Percentiles rank a stretch among this genome's conserved stretches.
Evolutionary conservation across 2,329 filamentous ascomycete genomes (phyloP).

Genomic region (Alternaria ventricosa): DNA sequence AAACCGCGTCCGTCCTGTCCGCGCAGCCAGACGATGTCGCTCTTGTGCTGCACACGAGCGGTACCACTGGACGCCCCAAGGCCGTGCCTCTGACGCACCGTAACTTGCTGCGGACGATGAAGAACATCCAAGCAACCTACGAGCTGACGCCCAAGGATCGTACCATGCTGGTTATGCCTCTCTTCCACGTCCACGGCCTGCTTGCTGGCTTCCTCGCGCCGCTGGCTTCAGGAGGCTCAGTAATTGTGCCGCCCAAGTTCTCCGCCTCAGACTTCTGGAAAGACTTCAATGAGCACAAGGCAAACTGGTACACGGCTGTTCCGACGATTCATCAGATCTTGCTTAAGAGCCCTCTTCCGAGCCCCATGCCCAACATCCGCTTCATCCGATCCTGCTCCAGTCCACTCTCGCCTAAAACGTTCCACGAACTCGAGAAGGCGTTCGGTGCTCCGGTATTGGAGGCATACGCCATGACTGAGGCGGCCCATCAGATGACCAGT

Average conservation of each 20-base stretch:
- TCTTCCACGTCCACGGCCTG: constrained; percentile 91
- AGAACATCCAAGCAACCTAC: constrained; percentile 82
- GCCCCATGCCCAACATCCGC: constrained; percentile 73
- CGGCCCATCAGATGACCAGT: constrained; percentile 83
- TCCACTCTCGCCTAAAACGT: constrained; percentile 80
- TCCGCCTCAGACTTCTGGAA: constrained; percentile 83
- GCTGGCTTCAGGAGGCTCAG: constrained; percentile 76
- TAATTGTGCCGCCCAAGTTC: constrained; percentile 79
- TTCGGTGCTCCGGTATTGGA: constrained; percentile 84
- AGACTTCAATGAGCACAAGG: constrained; percentile 74
- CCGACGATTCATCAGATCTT: constrained; percentile 92
- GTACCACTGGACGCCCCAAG: constrained; percentile 84
- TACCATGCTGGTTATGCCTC: constrained; percentile 86
- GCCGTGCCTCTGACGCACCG: constrained; percentile 80
- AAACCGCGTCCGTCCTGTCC: constrained; percentile 56
- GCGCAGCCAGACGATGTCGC: constrained; percentile 80
- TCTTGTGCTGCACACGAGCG: constrained; percentile 82
- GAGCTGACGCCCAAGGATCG: constrained; percentile 72
- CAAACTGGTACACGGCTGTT: constrained; percentile 94
- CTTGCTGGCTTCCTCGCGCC: constrained; percentile 82
- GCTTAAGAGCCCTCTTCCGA: constrained; percentile 73
- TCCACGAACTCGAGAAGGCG: constrained; percentile 77
- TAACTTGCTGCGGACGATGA: constrained; percentile 83
- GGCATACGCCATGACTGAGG: constrained; percentile 93
- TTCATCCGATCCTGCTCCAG: constrained; percentile 90